These are phyloP conservation scores for Moringa oleifera DNA, from an alignment of 345 rosid species.

Conservation along the genomic window DNA sequence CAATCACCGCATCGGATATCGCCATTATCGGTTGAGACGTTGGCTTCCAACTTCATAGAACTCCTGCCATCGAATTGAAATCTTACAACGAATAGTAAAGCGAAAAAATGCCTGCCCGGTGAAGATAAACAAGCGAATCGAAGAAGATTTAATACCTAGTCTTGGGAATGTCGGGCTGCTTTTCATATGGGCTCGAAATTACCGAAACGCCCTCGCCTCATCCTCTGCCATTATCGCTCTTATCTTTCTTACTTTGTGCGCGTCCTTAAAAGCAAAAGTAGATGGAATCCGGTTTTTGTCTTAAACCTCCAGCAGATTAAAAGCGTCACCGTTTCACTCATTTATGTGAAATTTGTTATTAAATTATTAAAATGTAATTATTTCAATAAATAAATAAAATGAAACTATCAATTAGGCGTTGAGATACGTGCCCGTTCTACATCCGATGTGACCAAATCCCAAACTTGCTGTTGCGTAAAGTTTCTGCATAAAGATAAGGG, in stretches of 20 bases:
- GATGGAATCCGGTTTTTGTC: too few relatives aligned
- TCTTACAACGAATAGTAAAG: too few relatives aligned
- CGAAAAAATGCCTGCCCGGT: not conserved
- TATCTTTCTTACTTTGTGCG: not conserved
- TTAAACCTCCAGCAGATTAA: too few relatives aligned
- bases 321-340: too few relatives aligned
- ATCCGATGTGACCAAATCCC: conserved; percentile 5
- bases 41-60: too few relatives aligned
- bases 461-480: conserved; percentile 22
- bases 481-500: not conserved
- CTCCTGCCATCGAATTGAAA: too few relatives aligned
- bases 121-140: not conserved
- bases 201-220: not conserved
- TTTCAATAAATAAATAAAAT: too few relatives aligned
- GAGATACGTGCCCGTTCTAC: too few relatives aligned
- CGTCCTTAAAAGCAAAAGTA: too few relatives aligned
- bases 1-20: conserved; percentile 74
- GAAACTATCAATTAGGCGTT: too few relatives aligned
- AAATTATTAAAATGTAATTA: too few relatives aligned
- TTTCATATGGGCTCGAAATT: not conserved
- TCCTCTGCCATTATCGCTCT: not conserved
- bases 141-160: conserved; percentile 1
- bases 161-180: conserved; percentile 18
- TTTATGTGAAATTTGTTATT: too few relatives aligned
- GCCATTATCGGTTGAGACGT: conserved; percentile 36